Conservation (phyloP, 345 rosid genomes). For the Psidium guajava region DNA sequence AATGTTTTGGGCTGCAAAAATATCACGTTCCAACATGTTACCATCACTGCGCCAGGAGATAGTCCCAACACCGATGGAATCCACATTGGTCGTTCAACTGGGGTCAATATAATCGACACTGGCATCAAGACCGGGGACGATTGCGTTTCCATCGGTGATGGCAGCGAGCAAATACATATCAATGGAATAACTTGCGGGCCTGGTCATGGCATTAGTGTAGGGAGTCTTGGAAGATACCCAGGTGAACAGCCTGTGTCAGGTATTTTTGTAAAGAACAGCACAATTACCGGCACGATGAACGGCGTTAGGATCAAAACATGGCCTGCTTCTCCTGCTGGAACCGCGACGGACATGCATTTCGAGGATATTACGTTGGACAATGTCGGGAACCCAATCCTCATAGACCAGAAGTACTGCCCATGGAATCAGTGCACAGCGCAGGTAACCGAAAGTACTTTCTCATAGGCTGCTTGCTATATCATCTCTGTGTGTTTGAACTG, state of each 20-base stretch:
- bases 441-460: background rate
- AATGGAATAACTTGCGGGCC: constrained; percentile 43
- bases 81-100: constrained; percentile 37
- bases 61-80: constrained; percentile 67
- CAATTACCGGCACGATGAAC: constrained; percentile 15
- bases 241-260: constrained; percentile 27
- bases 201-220: constrained; percentile 60
- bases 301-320: constrained; percentile 54
- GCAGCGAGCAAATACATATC: constrained; percentile 15
- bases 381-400: constrained; percentile 15
- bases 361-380: constrained; percentile 21
- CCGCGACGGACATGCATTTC: constrained; percentile 18
- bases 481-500: background rate
- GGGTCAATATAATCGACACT: constrained; percentile 19
- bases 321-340: constrained; percentile 24
- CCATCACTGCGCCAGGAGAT: constrained; percentile 20
- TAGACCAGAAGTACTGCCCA: constrained; percentile 37
- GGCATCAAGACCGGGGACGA: constrained; percentile 52
- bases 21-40: constrained; percentile 19
- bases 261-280: constrained; percentile 19
- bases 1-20: constrained; percentile 33
- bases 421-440: background rate
- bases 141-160: constrained; percentile 51
- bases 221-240: constrained; percentile 39
- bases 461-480: background rate